phyloP scores from a whole-genome alignment of 306 rosid species.

The Lathyrus tuberosus region DNA sequence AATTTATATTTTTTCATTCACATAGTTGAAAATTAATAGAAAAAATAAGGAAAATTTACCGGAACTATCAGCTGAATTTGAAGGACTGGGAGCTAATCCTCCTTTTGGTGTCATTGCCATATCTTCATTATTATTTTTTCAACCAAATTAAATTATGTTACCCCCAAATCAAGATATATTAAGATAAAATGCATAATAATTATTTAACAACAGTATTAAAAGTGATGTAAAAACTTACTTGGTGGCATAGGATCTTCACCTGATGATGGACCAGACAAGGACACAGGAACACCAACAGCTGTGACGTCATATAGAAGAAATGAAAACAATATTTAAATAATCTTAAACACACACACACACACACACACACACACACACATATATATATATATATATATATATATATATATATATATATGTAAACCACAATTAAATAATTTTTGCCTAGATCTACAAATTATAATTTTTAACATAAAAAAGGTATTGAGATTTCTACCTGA shows the following conservation, averaged over 20 bases:
- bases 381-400: too few species aligned
- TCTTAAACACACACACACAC: too few species aligned
- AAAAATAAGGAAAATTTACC: conserved; percentile 1
- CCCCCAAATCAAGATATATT: background rate
- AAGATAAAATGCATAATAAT: background rate
- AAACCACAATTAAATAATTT: background rate
- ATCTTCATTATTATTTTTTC: conserved; percentile 34
- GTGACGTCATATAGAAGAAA: background rate
- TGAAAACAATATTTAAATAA: too few species aligned
- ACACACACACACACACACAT: too few species aligned
- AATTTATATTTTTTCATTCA: background rate
- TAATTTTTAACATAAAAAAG: background rate
- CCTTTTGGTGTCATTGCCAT: conserved; percentile 26
- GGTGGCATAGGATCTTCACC: conserved; percentile 38
- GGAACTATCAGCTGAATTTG: conserved; percentile 1
- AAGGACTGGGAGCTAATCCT: conserved; percentile 15
- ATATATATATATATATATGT: too few species aligned
- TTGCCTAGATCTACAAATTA: background rate
- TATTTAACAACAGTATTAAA: too few species aligned
- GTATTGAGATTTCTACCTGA: conserved; percentile 47
- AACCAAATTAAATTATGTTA: background rate
- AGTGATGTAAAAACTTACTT: conserved; percentile 44
- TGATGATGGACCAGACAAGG: conserved; percentile 44
- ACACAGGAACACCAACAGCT: conserved; percentile 52
- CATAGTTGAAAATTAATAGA: background rate